Evolutionary conservation across 2,329 filamentous ascomycete species (phyloP).

Genomic region (Mycosphaerella sp.): DNA sequence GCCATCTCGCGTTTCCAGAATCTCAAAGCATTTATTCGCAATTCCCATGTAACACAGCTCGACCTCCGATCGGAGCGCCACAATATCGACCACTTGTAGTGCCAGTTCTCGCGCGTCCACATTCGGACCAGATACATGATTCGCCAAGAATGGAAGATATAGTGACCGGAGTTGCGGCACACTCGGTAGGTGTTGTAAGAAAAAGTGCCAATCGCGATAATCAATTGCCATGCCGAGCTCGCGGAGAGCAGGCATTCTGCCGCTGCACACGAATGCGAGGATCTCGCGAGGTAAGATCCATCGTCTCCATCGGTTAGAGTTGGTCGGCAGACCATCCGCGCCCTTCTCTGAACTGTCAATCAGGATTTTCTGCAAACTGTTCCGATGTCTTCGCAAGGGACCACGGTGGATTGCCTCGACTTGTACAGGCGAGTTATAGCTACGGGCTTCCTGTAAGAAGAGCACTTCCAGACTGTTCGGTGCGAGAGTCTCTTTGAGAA

Average conservation of each 20-base stretch:
- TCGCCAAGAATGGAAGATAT: conserved; percentile 62
- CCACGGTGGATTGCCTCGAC: conserved; percentile 66
- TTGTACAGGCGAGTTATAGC: conserved; percentile 52
- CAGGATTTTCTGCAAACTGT: conserved; percentile 65
- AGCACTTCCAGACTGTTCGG: conserved; percentile 74
- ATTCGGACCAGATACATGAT: conserved; percentile 51
- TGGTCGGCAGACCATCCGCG: conserved; percentile 36
- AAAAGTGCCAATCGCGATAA: conserved; percentile 75
- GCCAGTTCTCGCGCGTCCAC: conserved; percentile 64
- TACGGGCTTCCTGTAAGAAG: conserved; percentile 63
- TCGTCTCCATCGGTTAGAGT: conserved; percentile 51
- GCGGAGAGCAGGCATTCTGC: conserved; percentile 63
- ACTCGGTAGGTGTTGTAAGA: conserved; percentile 66
- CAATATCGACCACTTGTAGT: conserved; percentile 69
- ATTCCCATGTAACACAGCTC: conserved; percentile 73
- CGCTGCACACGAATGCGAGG: conserved; percentile 66
- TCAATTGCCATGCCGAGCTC: conserved; percentile 68
- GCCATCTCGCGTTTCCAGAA: conserved; percentile 55
- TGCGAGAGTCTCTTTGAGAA: conserved; percentile 69
- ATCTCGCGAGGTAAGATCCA: conserved; percentile 68
- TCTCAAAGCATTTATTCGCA: conserved; percentile 72
- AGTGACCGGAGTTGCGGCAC: conserved; percentile 64
- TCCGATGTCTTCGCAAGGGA: conserved; percentile 62
- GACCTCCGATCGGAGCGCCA: conserved; percentile 67
- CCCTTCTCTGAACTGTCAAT: conserved; percentile 61